Evolutionary conservation across 768 basidiomycete genomes (phyloP).

Genomic region (Tylopilus sp.): DNA sequence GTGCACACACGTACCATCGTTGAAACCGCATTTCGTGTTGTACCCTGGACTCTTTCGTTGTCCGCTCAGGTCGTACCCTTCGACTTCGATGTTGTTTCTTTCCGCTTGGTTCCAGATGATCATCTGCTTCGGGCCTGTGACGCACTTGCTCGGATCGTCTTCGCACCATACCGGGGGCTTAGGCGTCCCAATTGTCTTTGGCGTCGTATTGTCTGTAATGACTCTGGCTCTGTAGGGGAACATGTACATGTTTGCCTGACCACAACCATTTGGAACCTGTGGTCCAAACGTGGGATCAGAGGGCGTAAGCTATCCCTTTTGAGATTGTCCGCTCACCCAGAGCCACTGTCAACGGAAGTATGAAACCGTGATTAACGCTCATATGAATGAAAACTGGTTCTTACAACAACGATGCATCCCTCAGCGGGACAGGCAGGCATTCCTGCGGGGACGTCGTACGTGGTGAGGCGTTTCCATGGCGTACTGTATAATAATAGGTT

Average conservation of each 20-base stretch:
- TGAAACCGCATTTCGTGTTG: constrained; percentile 13
- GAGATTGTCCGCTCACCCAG: constrained; percentile 10
- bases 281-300: not conserved
- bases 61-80: constrained; percentile 2
- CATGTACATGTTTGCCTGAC: constrained; percentile 7
- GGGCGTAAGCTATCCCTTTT: not conserved
- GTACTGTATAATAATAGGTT: constrained; percentile 1
- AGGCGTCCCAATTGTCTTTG: constrained; percentile 7
- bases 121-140: constrained; percentile 8
- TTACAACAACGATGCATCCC: constrained; percentile 4
- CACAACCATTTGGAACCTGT: constrained; percentile 9
- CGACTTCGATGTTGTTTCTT: constrained; percentile 3
- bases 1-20: constrained; percentile 2
- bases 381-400: not conserved
- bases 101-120: not conserved
- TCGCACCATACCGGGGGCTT: constrained; percentile 3
- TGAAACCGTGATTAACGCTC: not conserved
- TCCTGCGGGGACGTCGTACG: constrained; percentile 4
- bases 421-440: constrained; percentile 1
- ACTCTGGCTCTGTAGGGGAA: not conserved
- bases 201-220: not conserved
- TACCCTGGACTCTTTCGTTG: not conserved
- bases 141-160: constrained; percentile 1
- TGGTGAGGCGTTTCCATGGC: not conserved
- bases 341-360: not conserved